These are phyloP conservation scores for Pleurotus eryngii DNA, from an alignment of 768 basidiomycete genomes.

Conservation along the genomic window DNA sequence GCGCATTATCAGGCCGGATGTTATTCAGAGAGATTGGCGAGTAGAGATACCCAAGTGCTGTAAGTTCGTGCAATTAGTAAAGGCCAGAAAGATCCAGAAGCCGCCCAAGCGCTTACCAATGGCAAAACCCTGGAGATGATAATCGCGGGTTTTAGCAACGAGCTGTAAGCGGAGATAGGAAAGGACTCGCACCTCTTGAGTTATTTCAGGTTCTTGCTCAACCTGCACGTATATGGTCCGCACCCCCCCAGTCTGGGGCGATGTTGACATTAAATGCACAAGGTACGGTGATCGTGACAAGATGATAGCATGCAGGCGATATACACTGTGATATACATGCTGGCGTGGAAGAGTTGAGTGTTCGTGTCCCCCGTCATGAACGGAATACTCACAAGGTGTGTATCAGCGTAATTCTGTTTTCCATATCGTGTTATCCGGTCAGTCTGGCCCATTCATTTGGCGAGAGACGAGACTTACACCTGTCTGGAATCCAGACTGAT, in stretches of 20 bases:
- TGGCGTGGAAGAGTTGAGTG: conserved; percentile 22
- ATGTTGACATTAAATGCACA: conserved; percentile 84
- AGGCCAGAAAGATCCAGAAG: conserved; percentile 9
- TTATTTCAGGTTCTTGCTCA: conserved; percentile 78
- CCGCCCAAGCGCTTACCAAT: conserved; percentile 47
- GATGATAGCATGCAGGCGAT: conserved; percentile 81
- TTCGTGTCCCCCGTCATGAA: conserved; percentile 4
- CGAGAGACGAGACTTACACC: conserved; percentile 52
- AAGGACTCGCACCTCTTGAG: conserved; percentile 64
- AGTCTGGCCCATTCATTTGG: conserved; percentile 8
- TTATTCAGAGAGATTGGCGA: conserved; percentile 67
- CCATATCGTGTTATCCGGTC: conserved; percentile 4
- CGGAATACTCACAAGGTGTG: conserved; percentile 56
- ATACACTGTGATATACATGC: conserved; percentile 74
- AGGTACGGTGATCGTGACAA: conserved; percentile 86
- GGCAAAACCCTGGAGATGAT: conserved; percentile 57
- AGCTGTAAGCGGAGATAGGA: neutral
- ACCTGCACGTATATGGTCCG: conserved; percentile 72
- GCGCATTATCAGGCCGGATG: conserved; percentile 75
- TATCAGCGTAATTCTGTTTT: conserved; percentile 77
- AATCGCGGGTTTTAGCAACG: conserved; percentile 7
- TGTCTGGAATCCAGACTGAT: conserved; percentile 76
- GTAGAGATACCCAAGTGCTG: conserved; percentile 80
- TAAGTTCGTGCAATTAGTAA: conserved; percentile 14
- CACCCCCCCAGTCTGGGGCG: conserved; percentile 62